A percentile compares a stretch with the other conserved stretches of the same genome.
phyloP scores from a whole-genome alignment of 345 rosid species.

The Cochlearia excelsa region DNA sequence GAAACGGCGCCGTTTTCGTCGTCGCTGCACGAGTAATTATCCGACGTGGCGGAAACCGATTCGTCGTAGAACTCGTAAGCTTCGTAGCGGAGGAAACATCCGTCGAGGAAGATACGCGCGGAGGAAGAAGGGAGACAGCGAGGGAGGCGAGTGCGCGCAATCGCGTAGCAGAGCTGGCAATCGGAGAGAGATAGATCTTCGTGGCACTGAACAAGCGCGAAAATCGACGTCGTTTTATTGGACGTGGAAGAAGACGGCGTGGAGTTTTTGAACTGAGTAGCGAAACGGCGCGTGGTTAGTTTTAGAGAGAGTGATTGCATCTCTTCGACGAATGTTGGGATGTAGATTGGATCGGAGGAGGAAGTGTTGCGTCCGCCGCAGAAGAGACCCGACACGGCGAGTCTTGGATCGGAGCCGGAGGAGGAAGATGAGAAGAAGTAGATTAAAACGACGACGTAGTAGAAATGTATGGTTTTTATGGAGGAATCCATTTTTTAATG shows the following conservation, averaged over 20 bases:
- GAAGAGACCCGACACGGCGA: conserved; percentile 23
- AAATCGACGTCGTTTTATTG: conserved; percentile 30
- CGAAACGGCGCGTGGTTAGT: conserved; percentile 27
- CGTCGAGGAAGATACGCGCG: conserved; percentile 50
- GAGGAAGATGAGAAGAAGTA: not conserved
- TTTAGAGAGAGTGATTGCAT: conserved; percentile 33
- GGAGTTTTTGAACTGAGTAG: conserved; percentile 25
- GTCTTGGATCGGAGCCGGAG: conserved; percentile 20
- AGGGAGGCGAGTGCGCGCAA: conserved; percentile 36
- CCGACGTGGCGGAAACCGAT: conserved; percentile 25
- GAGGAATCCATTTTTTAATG: conserved; percentile 19
- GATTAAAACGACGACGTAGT: conserved; percentile 6
- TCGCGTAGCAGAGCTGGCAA: conserved; percentile 39
- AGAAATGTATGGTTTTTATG: not conserved
- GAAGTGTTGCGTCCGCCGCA: conserved; percentile 23
- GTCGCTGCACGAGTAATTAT: conserved; percentile 19
- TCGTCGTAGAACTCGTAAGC: conserved; percentile 42
- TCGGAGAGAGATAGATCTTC: conserved; percentile 38
- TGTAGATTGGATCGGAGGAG: conserved; percentile 23
- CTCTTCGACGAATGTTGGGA: conserved; percentile 27
- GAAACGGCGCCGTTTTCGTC: conserved; percentile 33
- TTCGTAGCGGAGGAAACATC: conserved; percentile 49
- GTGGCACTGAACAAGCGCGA: conserved; percentile 44
- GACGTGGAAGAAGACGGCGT: not conserved
- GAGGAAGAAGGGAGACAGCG: conserved; percentile 46